These are phyloP conservation scores for Amylocarpus encephaloides DNA, from an alignment of 2,329 filamentous ascomycete species.

Conservation along the genomic window DNA sequence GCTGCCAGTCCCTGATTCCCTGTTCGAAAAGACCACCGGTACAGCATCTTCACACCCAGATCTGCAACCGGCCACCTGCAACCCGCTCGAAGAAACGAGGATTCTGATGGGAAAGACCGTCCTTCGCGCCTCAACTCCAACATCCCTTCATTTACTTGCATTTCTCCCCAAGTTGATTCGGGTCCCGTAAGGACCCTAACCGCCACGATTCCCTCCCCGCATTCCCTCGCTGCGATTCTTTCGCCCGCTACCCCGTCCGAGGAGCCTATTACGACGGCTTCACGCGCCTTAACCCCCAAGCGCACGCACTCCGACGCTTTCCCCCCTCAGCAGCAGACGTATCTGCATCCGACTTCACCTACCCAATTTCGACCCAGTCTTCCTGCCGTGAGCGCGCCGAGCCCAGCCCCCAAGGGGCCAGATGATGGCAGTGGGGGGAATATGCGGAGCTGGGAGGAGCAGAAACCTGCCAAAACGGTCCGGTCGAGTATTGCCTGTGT, in stretches of 20 bases:
- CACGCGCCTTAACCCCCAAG: conserved; percentile 29
- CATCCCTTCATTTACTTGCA: background rate
- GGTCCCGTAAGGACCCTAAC: conserved; percentile 27
- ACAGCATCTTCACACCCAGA: too few species aligned
- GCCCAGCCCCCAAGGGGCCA: conserved; percentile 19
- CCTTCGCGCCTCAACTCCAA: background rate
- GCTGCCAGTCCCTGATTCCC: too few species aligned
- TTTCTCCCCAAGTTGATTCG: conserved; percentile 6
- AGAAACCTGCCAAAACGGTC: conserved; percentile 47
- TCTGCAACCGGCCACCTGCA: background rate
- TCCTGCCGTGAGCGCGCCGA: conserved; percentile 19
- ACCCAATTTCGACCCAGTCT: conserved; percentile 22
- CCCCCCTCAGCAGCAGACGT: conserved; percentile 22
- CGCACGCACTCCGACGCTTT: conserved; percentile 31
- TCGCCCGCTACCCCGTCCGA: conserved; percentile 28
- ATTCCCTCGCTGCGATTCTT: conserved; percentile 32
- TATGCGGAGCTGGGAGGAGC: conserved; percentile 36
- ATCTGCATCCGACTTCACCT: conserved; percentile 29
- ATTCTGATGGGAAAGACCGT: background rate
- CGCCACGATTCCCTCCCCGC: conserved; percentile 33
- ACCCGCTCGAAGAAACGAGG: too few species aligned
- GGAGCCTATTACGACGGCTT: conserved; percentile 17
- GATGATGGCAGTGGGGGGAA: conserved; percentile 26
- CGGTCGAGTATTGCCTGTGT: conserved; percentile 75
- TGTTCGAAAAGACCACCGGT: background rate